Percentiles rank a stretch among this genome's conserved stretches.
These are phyloP conservation scores for Coemansia sp. DNA, from an alignment of 192 early-diverging fungal species.

Conservation along the genomic window DNA sequence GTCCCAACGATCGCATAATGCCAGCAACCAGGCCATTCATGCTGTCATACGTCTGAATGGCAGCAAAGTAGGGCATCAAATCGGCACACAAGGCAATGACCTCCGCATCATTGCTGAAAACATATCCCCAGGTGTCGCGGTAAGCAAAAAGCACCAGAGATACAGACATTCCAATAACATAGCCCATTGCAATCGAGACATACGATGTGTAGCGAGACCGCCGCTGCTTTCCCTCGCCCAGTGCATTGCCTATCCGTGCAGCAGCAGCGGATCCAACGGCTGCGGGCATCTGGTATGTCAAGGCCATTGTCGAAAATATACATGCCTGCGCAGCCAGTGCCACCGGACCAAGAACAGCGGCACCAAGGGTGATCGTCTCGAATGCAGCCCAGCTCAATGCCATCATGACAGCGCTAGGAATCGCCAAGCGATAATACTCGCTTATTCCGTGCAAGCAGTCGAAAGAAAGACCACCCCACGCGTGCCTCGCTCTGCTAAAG, in stretches of 20 bases:
- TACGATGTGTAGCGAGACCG: slow-evolving; percentile 58
- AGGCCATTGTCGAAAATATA: slow-evolving; percentile 65
- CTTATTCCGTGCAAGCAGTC: slow-evolving; percentile 61
- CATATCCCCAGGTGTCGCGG: slow-evolving; percentile 61
- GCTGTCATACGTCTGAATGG: slow-evolving; percentile 52
- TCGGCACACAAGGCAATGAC: slow-evolving; percentile 34
- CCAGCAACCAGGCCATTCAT: slow-evolving; percentile 60
- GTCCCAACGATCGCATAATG: slow-evolving; percentile 55
- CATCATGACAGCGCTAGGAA: slow-evolving; percentile 83
- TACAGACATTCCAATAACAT: slow-evolving; percentile 59
- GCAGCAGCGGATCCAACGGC: slow-evolving; percentile 69
- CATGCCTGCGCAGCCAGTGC: slow-evolving; percentile 79
- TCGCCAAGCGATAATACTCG: slow-evolving; percentile 67
- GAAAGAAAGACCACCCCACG: slow-evolving; percentile 80
- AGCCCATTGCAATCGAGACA: slow-evolving; percentile 58
- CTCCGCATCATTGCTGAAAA: slow-evolving; percentile 43
- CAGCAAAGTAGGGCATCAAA: slow-evolving; percentile 43
- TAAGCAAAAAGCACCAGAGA: slow-evolving; percentile 57
- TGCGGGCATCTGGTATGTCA: slow-evolving; percentile 72
- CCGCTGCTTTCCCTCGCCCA: slow-evolving; percentile 58
- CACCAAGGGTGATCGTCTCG: slow-evolving; percentile 67
- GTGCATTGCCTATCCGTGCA: slow-evolving; percentile 74
- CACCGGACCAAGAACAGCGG: slow-evolving; percentile 74
- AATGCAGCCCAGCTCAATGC: slow-evolving; percentile 83
- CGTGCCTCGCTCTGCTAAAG: slow-evolving; percentile 41